Percentiles rank a stretch among this genome's conserved stretches.
Conservation (phyloP, 306 rosid species). For the Ormosia semicastrata region DNA sequence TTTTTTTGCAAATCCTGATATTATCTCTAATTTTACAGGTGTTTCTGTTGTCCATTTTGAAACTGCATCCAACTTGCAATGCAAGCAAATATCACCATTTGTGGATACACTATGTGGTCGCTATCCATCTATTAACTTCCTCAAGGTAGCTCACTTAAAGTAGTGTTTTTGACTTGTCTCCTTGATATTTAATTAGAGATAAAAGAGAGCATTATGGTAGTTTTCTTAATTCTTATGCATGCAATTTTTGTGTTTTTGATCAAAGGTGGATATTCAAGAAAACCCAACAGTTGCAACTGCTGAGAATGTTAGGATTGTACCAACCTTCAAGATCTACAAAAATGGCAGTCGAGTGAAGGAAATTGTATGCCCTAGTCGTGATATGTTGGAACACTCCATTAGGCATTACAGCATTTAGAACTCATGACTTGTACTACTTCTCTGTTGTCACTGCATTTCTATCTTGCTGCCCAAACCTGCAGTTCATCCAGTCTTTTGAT, state of each 20-base stretch:
- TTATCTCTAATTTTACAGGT: slow-evolving; percentile 40
- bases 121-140: slow-evolving; percentile 73
- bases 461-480: slow-evolving; percentile 25
- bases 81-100: slow-evolving; percentile 69
- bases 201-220: background rate
- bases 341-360: slow-evolving; percentile 72
- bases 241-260: slow-evolving; percentile 24
- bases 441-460: slow-evolving; percentile 28
- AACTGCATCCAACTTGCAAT: slow-evolving; percentile 54
- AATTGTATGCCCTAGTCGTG: slow-evolving; percentile 71
- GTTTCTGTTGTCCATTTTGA: slow-evolving; percentile 75
- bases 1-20: background rate
- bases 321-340: slow-evolving; percentile 88
- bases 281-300: slow-evolving; percentile 52
- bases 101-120: slow-evolving; percentile 61
- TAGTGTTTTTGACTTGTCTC: background rate
- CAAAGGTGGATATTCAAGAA: slow-evolving; percentile 66
- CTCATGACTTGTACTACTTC: slow-evolving; percentile 25
- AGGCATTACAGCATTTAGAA: slow-evolving; percentile 70
- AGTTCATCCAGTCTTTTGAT: slow-evolving; percentile 31
- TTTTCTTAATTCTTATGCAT: slow-evolving; percentile 19
- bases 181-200: background rate
- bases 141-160: slow-evolving; percentile 47
- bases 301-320: slow-evolving; percentile 69
- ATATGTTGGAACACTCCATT: slow-evolving; percentile 73